Evolutionary conservation across 495 filamentous ascomycete species (phyloP), one percentile per base, ranked within the genome.

Genomic region (Neurospora sp.): DNA sequence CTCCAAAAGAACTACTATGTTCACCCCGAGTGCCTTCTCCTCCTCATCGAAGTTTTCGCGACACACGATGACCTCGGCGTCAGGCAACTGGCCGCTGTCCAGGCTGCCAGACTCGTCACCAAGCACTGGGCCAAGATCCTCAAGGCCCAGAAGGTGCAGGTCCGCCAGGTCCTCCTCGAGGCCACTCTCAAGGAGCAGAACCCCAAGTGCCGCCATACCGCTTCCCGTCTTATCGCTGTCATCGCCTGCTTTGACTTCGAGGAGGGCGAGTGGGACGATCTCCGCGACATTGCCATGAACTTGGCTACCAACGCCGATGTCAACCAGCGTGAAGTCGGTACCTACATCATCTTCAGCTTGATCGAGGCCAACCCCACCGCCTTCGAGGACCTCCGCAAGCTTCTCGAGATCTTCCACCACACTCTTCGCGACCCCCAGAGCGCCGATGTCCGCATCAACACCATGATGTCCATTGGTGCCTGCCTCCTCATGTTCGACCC

Each of bases 381-480:
- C 48, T 93, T 97, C 76, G 92, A 93, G 75, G 89, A 93, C 78
- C 88, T 93, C 76, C 79, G 84, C 61, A 90, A 92, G 74, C 87
- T 98, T 40, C 92, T 98, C 77, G 85, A 86, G 72, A 88, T 98
- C 11, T 98, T 98, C 85, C 84, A 82, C 81, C 92, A 88, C 81
- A 97, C 94, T 16, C 96, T 99, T 78, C 88, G 87, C 74, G 96
- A 99, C 80, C 91, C 91, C 22, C 91, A 97, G 83, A 97, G 93
- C 81, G 86, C 90, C 72, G 91, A 96, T 79, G 96, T 99, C 69
- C 91, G 95, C 72, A 89, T 97, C 82, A 99, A 98, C 84, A 97
- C 94, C 37, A 91, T 98, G 83, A 88, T 97, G 76, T 93, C 93
- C n/a, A 87, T 98, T 73, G 93, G 94, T 80, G 90, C 93, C 82